A percentile compares a stretch with the other conserved stretches of the same genome.
phyloP scores from a whole-genome alignment of 305 asterid species.

The Plantago rigida region DNA sequence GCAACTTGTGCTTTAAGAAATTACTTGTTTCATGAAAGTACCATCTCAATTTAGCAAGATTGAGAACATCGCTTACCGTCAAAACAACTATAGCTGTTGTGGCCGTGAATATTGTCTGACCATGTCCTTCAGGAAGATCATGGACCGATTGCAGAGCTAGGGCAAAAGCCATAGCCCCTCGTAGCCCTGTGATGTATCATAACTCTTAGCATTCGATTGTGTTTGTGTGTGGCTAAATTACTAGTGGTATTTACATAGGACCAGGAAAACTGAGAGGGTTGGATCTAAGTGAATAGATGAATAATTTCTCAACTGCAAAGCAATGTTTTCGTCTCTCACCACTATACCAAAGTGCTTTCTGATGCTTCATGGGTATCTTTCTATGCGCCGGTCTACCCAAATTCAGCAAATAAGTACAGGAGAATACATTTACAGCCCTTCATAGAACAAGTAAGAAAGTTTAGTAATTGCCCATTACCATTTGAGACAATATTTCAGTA shows the following conservation, averaged over 20 bases:
- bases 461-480: slow-evolving; percentile 16
- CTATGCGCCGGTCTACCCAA: slow-evolving; percentile 72
- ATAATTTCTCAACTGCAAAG: slow-evolving; percentile 2
- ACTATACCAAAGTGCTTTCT: slow-evolving; percentile 97
- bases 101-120: slow-evolving; percentile 93
- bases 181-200: slow-evolving; percentile 52
- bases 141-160: slow-evolving; percentile 91
- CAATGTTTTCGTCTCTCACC: slow-evolving; percentile 47
- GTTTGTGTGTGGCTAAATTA: too few relatives aligned
- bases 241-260: too few relatives aligned
- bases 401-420: slow-evolving; percentile 90
- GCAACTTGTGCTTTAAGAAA: not conserved
- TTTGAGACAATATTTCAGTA: too few relatives aligned
- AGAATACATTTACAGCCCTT: slow-evolving; percentile 97
- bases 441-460: slow-evolving; percentile 32
- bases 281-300: slow-evolving; percentile 1
- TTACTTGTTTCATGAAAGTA: too few relatives aligned
- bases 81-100: slow-evolving; percentile 93
- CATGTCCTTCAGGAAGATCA: slow-evolving; percentile 99
- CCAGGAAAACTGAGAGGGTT: not conserved
- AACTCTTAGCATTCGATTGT: too few relatives aligned
- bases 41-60: too few relatives aligned
- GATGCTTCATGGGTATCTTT: slow-evolving; percentile 84
- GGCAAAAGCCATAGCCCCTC: slow-evolving; percentile 99
- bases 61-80: slow-evolving; percentile 43